Percentiles rank a stretch among this genome's conserved stretches.
These are phyloP conservation scores for Vitis riparia DNA, from an alignment of 164 flowering plant genomes.

Conservation along the genomic window DNA sequence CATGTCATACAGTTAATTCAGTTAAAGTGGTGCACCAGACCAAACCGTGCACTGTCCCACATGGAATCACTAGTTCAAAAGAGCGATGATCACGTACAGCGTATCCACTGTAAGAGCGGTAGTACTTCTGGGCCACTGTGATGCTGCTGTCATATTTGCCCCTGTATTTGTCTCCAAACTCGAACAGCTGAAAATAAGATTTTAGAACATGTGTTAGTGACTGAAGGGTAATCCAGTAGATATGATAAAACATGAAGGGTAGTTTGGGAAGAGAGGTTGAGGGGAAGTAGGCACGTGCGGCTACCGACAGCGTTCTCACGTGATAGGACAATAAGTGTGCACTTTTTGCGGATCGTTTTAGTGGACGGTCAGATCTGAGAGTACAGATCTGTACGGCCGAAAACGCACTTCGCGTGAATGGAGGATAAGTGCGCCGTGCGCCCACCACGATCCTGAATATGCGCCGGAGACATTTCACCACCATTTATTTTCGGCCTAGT, in stretches of 20 bases:
- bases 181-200: slow-evolving; percentile 60
- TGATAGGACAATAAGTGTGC: slow-evolving; percentile 1
- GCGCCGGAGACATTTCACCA: slow-evolving; percentile 9
- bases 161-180: slow-evolving; percentile 86
- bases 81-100: slow-evolving; percentile 42
- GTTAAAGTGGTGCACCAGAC: no score
- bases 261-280: background rate
- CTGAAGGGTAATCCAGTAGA: background rate
- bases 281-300: background rate
- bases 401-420: slow-evolving; percentile 6
- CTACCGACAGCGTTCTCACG: slow-evolving; percentile 28
- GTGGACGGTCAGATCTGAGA: slow-evolving; percentile 20
- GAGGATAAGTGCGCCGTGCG: slow-evolving; percentile 1
- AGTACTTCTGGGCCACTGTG: slow-evolving; percentile 80
- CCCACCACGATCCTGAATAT: slow-evolving; percentile 11
- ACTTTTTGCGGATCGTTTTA: background rate
- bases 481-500: background rate
- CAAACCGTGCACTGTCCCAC: no score
- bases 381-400: slow-evolving; percentile 21
- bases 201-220: background rate
- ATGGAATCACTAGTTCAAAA: background rate
- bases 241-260: slow-evolving; percentile 3
- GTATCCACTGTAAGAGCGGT: slow-evolving; percentile 88
- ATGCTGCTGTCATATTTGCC: slow-evolving; percentile 96
- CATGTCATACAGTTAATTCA: background rate